Evolutionary conservation across 2,329 filamentous ascomycete genomes (phyloP), one percentile per base, ranked within the genome.

Genomic region (Amylocarpus encephaloides): DNA sequence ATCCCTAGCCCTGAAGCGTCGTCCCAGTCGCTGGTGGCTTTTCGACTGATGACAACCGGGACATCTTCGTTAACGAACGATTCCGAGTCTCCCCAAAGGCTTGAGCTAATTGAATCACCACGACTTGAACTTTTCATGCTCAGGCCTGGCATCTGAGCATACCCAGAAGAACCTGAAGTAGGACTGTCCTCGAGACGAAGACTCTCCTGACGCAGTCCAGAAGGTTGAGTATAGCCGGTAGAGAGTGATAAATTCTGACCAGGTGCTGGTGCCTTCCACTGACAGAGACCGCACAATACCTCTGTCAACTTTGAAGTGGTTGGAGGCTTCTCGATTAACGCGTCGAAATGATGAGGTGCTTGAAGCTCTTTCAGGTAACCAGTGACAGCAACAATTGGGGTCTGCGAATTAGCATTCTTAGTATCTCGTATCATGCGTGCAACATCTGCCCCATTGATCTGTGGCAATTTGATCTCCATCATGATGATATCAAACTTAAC

Each of bases 401-500:
- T 98, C 60, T 93, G 84, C 0, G 88, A 86, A 66, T 98, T 98
- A 51, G 88, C 82, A 66, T 96, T 96, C 71, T 92, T 93, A 1
- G 92, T 96, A 66, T 97, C 92, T 43, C 93, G 84, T 59, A 98
- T 90, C 93, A 98, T 98, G 32, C 93, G 86, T 45, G 93, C 92
- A 50, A 98, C 88, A 66, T 98, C 93, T 11, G 89, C 87, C 19
- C 93, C 93, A 61, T 90, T 97, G 64, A 97, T 90, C 64, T 95
- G 89, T 9, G 93, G 92, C 41, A 98, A 74, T 66, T 92, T 94
- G 72, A 90, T 96, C 69, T 98, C 93, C 68, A 95, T 92, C 75
- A 98, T 93, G 66, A 98, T 96, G 61, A 96, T 89, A 69, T 98
- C 93, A 64, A 97, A 98, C 64, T 97, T 95, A 65, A 98, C 92